Conservation (phyloP, 345 rosid species). For the Brassica cretica region DNA sequence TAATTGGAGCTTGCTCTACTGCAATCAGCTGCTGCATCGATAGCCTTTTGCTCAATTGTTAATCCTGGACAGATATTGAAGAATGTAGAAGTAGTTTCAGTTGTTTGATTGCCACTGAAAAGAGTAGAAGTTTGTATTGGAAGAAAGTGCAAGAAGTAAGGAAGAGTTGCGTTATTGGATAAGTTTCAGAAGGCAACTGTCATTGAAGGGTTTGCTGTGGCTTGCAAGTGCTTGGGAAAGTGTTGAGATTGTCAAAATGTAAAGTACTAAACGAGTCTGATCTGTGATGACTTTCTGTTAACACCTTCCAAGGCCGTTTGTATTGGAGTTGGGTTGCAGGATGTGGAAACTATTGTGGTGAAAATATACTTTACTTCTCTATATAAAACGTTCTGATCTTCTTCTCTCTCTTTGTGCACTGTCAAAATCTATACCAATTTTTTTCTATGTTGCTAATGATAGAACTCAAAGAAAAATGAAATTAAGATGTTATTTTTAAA, state of each 20-base stretch:
- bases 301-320: slow-evolving; percentile 44
- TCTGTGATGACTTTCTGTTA: slow-evolving; percentile 23
- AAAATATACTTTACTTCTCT: not conserved
- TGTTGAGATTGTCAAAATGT: slow-evolving; percentile 67
- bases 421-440: not conserved
- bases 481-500: too few relatives aligned
- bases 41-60: not conserved
- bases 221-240: slow-evolving; percentile 80
- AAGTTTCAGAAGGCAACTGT: slow-evolving; percentile 32
- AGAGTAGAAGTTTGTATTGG: too few relatives aligned
- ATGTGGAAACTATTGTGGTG: not conserved
- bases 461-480: not conserved
- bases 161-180: slow-evolving; percentile 44
- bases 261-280: slow-evolving; percentile 38
- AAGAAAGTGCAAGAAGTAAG: slow-evolving; percentile 64
- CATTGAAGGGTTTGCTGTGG: slow-evolving; percentile 47
- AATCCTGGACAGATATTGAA: too few relatives aligned
- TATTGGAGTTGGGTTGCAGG: not conserved
- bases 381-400: not conserved
- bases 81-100: too few relatives aligned
- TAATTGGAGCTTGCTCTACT: slow-evolving; percentile 24
- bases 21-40: slow-evolving; percentile 1
- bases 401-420: not conserved
- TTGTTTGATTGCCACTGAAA: too few relatives aligned
- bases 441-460: not conserved